phyloP scores from a whole-genome alignment of 352 stramenopile genomes.

The Pythium graminicola region DNA sequence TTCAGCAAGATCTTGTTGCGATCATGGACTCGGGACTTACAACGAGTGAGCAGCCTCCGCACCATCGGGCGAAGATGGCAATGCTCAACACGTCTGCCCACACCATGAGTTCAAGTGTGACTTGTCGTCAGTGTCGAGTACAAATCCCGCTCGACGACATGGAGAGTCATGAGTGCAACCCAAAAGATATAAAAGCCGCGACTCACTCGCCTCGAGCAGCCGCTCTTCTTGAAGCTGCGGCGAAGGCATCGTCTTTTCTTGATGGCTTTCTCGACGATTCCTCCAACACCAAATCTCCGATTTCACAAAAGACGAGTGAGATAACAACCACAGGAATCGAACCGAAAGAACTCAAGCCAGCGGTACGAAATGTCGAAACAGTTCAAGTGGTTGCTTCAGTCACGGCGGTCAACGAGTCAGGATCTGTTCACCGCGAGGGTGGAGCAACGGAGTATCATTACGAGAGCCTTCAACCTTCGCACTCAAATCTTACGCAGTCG shows the following conservation, averaged over 20 bases:
- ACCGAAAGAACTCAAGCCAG: not conserved
- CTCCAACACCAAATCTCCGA: not conserved
- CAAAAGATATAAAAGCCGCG: conserved; percentile 17
- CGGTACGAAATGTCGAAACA: conserved; percentile 3
- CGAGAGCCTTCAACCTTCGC: conserved; percentile 12
- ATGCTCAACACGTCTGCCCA: not conserved
- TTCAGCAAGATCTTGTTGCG: not conserved
- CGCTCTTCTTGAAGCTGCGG: conserved; percentile 6
- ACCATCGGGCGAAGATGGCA: conserved; percentile 13
- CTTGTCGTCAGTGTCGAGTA: conserved; percentile 46
- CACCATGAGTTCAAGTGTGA: conserved; percentile 28
- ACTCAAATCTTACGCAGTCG: conserved; percentile 5
- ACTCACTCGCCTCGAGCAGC: conserved; percentile 10
- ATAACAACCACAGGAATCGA: not conserved
- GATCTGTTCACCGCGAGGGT: not conserved
- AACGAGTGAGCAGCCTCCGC: conserved; percentile 32
- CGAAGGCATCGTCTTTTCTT: conserved; percentile 29
- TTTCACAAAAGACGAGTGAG: conserved; percentile 16
- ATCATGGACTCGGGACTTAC: conserved; percentile 49
- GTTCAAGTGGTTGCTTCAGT: no score
- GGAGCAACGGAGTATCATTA: not conserved
- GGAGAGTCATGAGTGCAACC: conserved; percentile 53
- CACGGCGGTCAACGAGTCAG: no score
- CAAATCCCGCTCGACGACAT: conserved; percentile 52
- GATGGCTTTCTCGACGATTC: conserved; percentile 32